These are phyloP conservation scores for Macrophomina pseudophaseolina DNA, from an alignment of 2,329 filamentous ascomycete species.

Conservation along the genomic window DNA sequence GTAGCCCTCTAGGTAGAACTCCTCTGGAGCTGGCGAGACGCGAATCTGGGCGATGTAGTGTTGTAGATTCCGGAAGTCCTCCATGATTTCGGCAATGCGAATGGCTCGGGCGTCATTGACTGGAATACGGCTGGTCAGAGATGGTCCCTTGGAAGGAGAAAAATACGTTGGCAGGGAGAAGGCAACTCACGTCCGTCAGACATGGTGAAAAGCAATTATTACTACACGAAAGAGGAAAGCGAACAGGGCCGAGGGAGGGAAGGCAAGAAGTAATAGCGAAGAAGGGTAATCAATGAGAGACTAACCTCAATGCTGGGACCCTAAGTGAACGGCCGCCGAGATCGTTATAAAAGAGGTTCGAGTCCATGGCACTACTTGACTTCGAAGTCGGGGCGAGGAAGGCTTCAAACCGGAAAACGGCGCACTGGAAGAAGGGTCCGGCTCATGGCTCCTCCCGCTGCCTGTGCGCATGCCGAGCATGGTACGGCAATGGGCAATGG, in stretches of 20 bases:
- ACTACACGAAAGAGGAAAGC: slow-evolving; percentile 8
- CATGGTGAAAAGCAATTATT: slow-evolving; percentile 46
- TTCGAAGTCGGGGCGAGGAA: not conserved
- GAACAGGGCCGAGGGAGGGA: not conserved
- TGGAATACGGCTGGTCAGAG: slow-evolving; percentile 36
- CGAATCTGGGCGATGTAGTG: slow-evolving; percentile 62
- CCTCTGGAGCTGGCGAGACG: slow-evolving; percentile 57
- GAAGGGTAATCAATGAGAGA: slow-evolving; percentile 11
- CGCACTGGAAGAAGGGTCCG: slow-evolving; percentile 22
- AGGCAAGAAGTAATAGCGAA: not conserved
- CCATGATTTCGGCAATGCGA: slow-evolving; percentile 67
- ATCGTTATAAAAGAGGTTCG: slow-evolving; percentile 7
- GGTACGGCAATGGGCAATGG: slow-evolving; percentile 19
- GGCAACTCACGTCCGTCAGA: slow-evolving; percentile 61
- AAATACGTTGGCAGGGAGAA: not conserved
- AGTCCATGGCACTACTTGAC: slow-evolving; percentile 14
- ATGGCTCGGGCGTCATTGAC: slow-evolving; percentile 69
- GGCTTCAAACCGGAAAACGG: slow-evolving; percentile 8
- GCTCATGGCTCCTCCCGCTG: slow-evolving; percentile 25
- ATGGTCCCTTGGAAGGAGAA: not conserved
- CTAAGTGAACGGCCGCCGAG: not conserved
- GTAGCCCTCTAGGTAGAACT: slow-evolving; percentile 65
- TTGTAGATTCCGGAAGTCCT: slow-evolving; percentile 67
- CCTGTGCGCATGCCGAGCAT: slow-evolving; percentile 23
- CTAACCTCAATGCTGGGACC: slow-evolving; percentile 11